Evolutionary conservation across 2,329 filamentous ascomycete species (phyloP).

Genomic region (Cordyceps farinosa): DNA sequence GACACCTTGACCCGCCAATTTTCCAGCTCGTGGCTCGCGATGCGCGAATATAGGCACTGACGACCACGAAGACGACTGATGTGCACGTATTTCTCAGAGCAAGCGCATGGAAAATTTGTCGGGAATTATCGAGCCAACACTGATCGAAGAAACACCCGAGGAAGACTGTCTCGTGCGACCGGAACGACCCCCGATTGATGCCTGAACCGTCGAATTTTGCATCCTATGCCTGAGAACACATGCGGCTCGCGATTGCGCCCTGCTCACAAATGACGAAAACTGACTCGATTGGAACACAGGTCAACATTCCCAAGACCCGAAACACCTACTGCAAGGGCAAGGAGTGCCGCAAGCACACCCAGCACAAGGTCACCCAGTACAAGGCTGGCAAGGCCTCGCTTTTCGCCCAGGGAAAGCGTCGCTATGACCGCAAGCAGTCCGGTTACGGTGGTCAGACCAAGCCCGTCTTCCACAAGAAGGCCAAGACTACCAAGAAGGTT

Average conservation of each 20-base stretch:
- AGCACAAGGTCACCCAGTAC: slow-evolving; percentile 95
- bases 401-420: slow-evolving; percentile 98
- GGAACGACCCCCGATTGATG: slow-evolving; percentile 8
- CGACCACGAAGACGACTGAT: neutral
- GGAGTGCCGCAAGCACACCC: slow-evolving; percentile 87
- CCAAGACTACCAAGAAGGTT: slow-evolving; percentile 99
- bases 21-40: neutral
- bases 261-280: neutral
- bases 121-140: neutral
- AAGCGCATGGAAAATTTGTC: neutral
- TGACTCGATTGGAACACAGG: slow-evolving; percentile 51
- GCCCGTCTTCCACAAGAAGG: slow-evolving; percentile 99
- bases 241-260: slow-evolving; percentile 2
- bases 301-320: slow-evolving; percentile 98
- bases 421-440: slow-evolving; percentile 98
- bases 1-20: neutral
- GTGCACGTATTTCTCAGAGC: neutral
- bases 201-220: slow-evolving; percentile 14
- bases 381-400: slow-evolving; percentile 95
- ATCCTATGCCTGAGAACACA: neutral
- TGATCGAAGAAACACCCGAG: slow-evolving; percentile 7
- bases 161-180: slow-evolving; percentile 23
- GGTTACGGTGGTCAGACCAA: slow-evolving; percentile 99
- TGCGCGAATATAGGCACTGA: neutral
- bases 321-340: slow-evolving; percentile 98